Base-by-base conservation (phyloP, 495 filamentous ascomycete genomes). In the Pyrenopolyporus hunteri region DNA sequence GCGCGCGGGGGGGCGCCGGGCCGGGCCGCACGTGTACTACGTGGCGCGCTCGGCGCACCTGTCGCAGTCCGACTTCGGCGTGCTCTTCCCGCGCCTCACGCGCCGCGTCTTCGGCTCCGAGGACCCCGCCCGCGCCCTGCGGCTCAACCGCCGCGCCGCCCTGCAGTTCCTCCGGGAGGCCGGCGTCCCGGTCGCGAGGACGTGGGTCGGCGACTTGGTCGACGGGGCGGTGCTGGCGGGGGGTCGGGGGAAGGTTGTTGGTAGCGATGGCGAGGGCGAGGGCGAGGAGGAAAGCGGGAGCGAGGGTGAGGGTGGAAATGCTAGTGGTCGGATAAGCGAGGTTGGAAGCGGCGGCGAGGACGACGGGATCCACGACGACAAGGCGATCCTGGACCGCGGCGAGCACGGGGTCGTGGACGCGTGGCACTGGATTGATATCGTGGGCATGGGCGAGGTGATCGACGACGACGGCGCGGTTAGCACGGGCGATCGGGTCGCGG, bases 31-130 rank as follows among this genome's bases (percentile, higher is more conserved):
- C 40, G 77, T 91, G 48, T 92, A 85, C 71, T 92, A 87, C 66
- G 82, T 85, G 1, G 61, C 71, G 7, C 65, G 72, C 7, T 85
- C 82, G 3, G 89, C 89, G 0, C 90, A 93, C 69, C 76, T 92
- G 17, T 85, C 75, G 29, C 90, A 92, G 73, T 86, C 82, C 11
- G 90, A 93, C 64, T 93, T 92, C 68, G 89, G 85, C n/a, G 68
- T 91, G 8, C 71, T 93, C 14, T 92, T 92, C 67, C 88, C 90
- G 0, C 83, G 82, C 74, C 62, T 88, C 16, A 85, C 84, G 17
- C 80, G 78, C 44, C 75, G 74, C 45, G 74, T 86, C 6, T 83
- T 87, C 61, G 78, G 79, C 3, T 80, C 80, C 1, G 82, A 85
- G 55, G 79, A 85, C 44, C 88, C 88, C 0, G 85, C 86, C 61